Percentiles rank a stretch among this genome's conserved stretches.
Evolutionary conservation across 495 filamentous ascomycete genomes (phyloP).

Genomic region (Talaromyces ruber): DNA sequence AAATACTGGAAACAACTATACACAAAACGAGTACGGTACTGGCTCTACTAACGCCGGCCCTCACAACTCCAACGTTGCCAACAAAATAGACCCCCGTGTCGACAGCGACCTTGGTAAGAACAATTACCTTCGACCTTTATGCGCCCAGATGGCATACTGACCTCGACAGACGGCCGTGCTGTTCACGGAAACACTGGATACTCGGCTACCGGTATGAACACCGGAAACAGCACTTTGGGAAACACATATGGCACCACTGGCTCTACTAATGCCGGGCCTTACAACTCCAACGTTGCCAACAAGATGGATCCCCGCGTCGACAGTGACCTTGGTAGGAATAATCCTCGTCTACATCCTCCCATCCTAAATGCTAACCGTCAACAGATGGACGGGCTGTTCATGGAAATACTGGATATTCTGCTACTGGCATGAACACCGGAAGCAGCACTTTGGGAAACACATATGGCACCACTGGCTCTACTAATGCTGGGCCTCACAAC

Average conservation of each 20-base stretch:
- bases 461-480: background rate
- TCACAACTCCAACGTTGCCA: slow-evolving; percentile 29
- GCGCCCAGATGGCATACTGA: background rate
- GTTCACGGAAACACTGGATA: background rate
- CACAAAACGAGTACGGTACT: background rate
- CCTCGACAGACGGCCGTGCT: background rate
- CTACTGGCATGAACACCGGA: background rate
- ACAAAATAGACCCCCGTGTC: slow-evolving; percentile 43
- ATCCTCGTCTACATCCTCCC: background rate
- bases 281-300: slow-evolving; percentile 28
- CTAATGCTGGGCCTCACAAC: slow-evolving; percentile 21
- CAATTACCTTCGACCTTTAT: background rate
- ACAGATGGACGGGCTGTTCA: background rate
- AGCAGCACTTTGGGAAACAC: background rate
- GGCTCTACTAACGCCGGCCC: slow-evolving; percentile 17
- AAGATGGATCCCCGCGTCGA: slow-evolving; percentile 39
- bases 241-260: background rate
- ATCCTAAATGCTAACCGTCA: background rate
- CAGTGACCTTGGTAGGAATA: slow-evolving; percentile 16
- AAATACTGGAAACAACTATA: background rate
- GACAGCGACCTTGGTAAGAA: slow-evolving; percentile 30
- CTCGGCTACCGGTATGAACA: background rate
- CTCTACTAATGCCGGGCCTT: slow-evolving; percentile 16
- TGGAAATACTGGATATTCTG: background rate
- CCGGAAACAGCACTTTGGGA: background rate